Percentiles rank a stretch among this genome's conserved stretches.
These are phyloP conservation scores for Trypanosoma cruzi DNA, from an alignment of 208 protist genomes.

Conservation along the genomic window DNA sequence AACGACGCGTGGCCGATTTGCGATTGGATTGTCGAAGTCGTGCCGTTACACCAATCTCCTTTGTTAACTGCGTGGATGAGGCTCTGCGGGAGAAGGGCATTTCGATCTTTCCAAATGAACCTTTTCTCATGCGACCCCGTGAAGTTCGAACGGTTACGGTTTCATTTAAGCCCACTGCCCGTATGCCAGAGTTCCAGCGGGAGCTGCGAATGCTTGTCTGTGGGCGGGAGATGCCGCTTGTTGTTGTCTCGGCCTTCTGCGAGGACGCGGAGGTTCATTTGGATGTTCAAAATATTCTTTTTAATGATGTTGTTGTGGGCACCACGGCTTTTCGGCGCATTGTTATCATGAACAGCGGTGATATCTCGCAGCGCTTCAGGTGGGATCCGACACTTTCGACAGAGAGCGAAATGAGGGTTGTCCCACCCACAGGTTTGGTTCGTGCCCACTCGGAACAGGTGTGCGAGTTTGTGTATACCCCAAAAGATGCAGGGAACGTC, in stretches of 20 bases:
- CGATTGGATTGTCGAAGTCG: constrained; percentile 88
- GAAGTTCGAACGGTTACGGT: constrained; percentile 73
- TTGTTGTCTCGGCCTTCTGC: constrained; percentile 87
- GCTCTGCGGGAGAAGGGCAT: constrained; percentile 77
- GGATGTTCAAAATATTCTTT: constrained; percentile 87
- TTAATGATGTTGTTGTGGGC: constrained; percentile 92
- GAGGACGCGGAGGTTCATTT: constrained; percentile 95
- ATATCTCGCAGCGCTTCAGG: constrained; percentile 93
- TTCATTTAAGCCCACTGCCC: constrained; percentile 74
- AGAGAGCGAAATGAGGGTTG: constrained; percentile 75
- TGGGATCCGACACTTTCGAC: constrained; percentile 58
- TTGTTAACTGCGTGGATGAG: constrained; percentile 61
- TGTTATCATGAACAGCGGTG: constrained; percentile 96
- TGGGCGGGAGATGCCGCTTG: constrained; percentile 84
- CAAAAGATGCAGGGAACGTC: constrained; percentile 37
- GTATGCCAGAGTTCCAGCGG: constrained; percentile 91
- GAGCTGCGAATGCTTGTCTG: constrained; percentile 91
- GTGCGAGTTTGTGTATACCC: constrained; percentile 93
- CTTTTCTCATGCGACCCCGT: constrained; percentile 81
- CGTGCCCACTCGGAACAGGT: constrained; percentile 87
- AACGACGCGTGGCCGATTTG: constrained; percentile 67
- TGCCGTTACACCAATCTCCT: constrained; percentile 77
- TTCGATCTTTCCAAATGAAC: constrained; percentile 37
- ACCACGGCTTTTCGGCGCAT: constrained; percentile 69
- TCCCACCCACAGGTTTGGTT: constrained; percentile 81